Base-by-base conservation (phyloP, 1,284 basidiomycete species). In the Ustilago xerochloae region DNA sequence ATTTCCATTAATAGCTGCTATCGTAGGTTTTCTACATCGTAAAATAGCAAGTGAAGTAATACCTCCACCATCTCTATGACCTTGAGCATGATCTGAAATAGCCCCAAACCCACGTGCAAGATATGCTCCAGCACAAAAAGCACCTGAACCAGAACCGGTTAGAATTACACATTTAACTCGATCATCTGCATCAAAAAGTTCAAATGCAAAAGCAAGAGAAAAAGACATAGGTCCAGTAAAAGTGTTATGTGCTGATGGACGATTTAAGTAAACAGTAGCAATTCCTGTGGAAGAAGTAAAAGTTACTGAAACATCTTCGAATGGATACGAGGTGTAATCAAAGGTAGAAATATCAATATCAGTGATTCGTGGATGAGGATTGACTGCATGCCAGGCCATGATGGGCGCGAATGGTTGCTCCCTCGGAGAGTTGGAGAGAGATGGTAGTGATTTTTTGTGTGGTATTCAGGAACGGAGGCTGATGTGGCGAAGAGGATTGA, bases 1-100 rank as follows among this genome's bases (percentile, higher is more conserved):
- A 33, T 71, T 76, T 20, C 79, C 79, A 43, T 81, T 80, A 18
- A 81, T 71, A 5, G 79, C 79, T 2, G 78, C 79, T 22, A 81
- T 76, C 18, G 48, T 62, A 2, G 70, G 70, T 29, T 81, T 81
- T 9, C 78, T 46, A 18, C 78, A 80, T 0, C 66, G 53, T 36
- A 77, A 55, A 24, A 81, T 76, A 10, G 78, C 52, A 16, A 76
- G 36, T 2, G 55, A 60, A 8, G 55, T 51, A 46, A 71, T 59
- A 16, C 79, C 79, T 18, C 79, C 79, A 2, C 69, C 70, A 35
- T 81, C 79, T 2, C 79, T 45, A 38, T 81, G 78, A 1, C 59
- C 60, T 41, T 62, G 58, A 8, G 63, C 71, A 33, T 57, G 64
- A 48, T 56, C 60, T 1, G 67, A 62, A 24, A 57, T 66, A 10